Conservation (phyloP, 345 rosid genomes). For the Tarenaya hassleriana region DNA sequence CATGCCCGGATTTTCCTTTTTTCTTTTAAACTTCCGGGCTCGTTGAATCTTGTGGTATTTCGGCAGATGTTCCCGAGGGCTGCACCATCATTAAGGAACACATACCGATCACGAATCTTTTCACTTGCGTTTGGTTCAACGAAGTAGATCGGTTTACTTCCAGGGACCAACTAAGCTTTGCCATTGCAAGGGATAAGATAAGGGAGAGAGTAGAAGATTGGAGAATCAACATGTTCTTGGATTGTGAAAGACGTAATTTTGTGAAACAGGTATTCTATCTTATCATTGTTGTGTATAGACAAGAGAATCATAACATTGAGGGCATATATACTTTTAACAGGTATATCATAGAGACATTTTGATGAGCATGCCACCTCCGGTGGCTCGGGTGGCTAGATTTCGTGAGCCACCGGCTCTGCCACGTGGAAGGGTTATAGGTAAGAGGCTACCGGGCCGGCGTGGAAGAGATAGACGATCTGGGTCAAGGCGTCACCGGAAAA, state of each 20-base stretch:
- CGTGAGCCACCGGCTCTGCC: conserved; percentile 27
- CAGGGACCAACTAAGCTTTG: conserved; percentile 86
- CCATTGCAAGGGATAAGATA: conserved; percentile 78
- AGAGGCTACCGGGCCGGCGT: conserved; percentile 40
- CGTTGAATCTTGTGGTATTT: conserved; percentile 13
- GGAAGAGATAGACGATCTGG: conserved; percentile 40
- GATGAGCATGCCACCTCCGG: conserved; percentile 60
- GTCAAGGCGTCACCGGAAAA: conserved; percentile 64
- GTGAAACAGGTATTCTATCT: conserved; percentile 61
- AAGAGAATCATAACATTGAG: not conserved
- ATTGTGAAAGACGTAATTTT: conserved; percentile 89
- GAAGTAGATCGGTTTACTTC: conserved; percentile 91
- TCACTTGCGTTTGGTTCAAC: conserved; percentile 89
- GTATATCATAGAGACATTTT: conserved; percentile 71
- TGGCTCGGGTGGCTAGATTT: conserved; percentile 23
- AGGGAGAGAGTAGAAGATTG: conserved; percentile 56
- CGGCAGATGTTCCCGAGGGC: conserved; percentile 96
- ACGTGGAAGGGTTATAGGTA: conserved; percentile 23
- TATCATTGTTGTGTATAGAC: not conserved
- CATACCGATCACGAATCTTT: conserved; percentile 67
- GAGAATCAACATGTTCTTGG: conserved; percentile 74
- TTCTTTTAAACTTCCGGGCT: not conserved
- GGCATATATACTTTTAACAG: conserved; percentile 27
- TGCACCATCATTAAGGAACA: conserved; percentile 82
- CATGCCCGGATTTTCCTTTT: not conserved